These are phyloP conservation scores for Otatea glauca DNA, from an alignment of 176 grass and related monocot genomes.

Conservation along the genomic window DNA sequence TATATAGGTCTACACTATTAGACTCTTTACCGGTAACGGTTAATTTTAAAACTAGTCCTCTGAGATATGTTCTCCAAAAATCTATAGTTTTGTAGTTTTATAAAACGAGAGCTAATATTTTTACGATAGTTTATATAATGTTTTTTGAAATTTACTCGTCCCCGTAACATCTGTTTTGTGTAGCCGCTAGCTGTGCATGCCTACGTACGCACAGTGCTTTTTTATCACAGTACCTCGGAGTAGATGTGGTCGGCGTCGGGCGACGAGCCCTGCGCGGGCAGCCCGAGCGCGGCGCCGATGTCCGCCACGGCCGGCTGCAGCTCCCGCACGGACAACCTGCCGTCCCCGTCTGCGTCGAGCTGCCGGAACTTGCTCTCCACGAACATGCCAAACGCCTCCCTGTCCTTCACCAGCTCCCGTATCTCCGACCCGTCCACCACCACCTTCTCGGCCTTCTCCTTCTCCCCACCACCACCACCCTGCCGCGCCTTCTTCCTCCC, in stretches of 20 bases:
- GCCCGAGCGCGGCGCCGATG: constrained; percentile 70
- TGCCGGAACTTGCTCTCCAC: constrained; percentile 70
- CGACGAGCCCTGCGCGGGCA: constrained; percentile 57
- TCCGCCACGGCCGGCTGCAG: constrained; percentile 70
- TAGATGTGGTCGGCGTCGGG: constrained; percentile 68
- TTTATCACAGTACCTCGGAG: constrained; percentile 56
- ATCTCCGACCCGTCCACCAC: constrained; percentile 87
- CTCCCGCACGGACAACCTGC: constrained; percentile 63
- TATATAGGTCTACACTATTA: no score
- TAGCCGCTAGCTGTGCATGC: background rate
- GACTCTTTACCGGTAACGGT: no score
- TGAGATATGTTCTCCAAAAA: no score
- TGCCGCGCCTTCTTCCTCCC: constrained; percentile 44
- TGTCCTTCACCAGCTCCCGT: constrained; percentile 81
- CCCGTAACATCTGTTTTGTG: background rate
- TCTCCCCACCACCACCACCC: background rate
- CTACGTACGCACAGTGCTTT: background rate
- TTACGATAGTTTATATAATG: no score
- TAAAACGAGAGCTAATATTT: no score
- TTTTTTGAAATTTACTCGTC: no score
- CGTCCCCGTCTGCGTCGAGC: constrained; percentile 65
- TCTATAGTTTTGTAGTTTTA: no score
- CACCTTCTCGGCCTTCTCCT: constrained; percentile 32
- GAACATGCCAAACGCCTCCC: constrained; percentile 71
- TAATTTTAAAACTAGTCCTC: no score